phyloP scores from a whole-genome alignment of 1,284 basidiomycete species.

The Taiwanofungus camphoratus region DNA sequence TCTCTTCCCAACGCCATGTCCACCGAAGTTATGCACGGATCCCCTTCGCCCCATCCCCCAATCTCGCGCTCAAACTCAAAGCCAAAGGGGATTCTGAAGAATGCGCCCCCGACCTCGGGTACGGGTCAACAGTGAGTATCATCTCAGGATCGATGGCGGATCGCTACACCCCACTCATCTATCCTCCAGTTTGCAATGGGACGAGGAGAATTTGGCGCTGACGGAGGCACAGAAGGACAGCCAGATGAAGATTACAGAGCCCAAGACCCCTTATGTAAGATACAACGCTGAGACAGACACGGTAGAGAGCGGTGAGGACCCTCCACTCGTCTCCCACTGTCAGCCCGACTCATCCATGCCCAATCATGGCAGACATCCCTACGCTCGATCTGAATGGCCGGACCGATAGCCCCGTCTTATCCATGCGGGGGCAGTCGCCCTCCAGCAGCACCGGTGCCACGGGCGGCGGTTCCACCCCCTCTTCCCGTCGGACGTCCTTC shows the following conservation, averaged over 20 bases:
- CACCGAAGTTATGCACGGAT: slow-evolving; percentile 6
- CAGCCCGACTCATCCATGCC: not conserved
- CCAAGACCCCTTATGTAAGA: slow-evolving; percentile 92
- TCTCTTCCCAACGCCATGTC: too few species aligned
- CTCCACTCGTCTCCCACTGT: not conserved
- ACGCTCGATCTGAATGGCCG: slow-evolving; percentile 44
- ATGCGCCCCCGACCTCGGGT: slow-evolving; percentile 47
- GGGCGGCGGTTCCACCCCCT: slow-evolving; percentile 52
- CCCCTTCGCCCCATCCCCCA: slow-evolving; percentile 17
- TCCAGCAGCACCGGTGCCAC: slow-evolving; percentile 31
- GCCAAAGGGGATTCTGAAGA: slow-evolving; percentile 83
- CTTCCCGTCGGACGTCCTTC: slow-evolving; percentile 77
- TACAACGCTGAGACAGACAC: slow-evolving; percentile 85
- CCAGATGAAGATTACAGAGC: slow-evolving; percentile 94
- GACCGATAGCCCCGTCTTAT: slow-evolving; percentile 21
- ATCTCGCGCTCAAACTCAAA: slow-evolving; percentile 40
- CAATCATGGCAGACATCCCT: slow-evolving; percentile 55
- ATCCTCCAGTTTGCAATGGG: slow-evolving; percentile 70
- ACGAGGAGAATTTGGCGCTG: slow-evolving; percentile 85
- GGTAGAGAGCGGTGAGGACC: slow-evolving; percentile 66
- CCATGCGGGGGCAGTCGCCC: slow-evolving; percentile 24
- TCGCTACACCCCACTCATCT: slow-evolving; percentile 22
- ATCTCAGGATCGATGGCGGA: slow-evolving; percentile 2
- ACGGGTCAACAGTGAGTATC: slow-evolving; percentile 39
- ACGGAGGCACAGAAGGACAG: slow-evolving; percentile 92